Evolutionary conservation across 257 asterid genomes (phyloP), one percentile per base, ranked within the genome.

Genomic region (Cruciata laevipes): DNA sequence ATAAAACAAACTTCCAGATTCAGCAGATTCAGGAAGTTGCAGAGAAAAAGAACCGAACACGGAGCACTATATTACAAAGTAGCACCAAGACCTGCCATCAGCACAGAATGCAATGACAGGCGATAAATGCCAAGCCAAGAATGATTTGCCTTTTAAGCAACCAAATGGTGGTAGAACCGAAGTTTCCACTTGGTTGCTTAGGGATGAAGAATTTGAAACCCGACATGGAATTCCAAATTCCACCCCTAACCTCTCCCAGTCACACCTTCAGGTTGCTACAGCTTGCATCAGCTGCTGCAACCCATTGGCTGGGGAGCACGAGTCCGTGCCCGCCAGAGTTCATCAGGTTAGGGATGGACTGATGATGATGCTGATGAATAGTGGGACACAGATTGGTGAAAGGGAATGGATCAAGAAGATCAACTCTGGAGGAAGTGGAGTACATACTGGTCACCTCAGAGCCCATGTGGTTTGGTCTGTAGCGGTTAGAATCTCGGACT

Each of bases 101-200:
- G 60, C 73, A 63, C 31, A 37, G 55, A 69, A 67, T 63, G 23
- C 27, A 72, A 67, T 61, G 73, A 64, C 58, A 44, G 40, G 38
- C 75, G 27, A 53, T 0, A 11, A 71, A 73, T 67, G 74, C 77
- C 3, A n/a, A 89, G 95, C 96, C 96, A 89, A 86, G 95, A 76
- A 89, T 86, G 95, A 80, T 24, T 80, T 85, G 89, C 91, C 95
- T 62, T 42, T 37, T 64, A 62, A 72, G 71, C 80, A 79, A 74
- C 86, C 74, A 72, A 76, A 79, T 60, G 84, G 58, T 12, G 69
- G 71, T 70, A 56, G 74, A 18, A 73, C 63, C 78, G 69, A 24
- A 1, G 0, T 42, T 49, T 47, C 72, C 76, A 76, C 65, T 78
- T 67, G 84, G 81, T 70, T 74, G 78, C 69, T n/a, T 25, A 23